phyloP scores from a whole-genome alignment of 495 filamentous ascomycete species.

The Articulospora tetracladia region DNA sequence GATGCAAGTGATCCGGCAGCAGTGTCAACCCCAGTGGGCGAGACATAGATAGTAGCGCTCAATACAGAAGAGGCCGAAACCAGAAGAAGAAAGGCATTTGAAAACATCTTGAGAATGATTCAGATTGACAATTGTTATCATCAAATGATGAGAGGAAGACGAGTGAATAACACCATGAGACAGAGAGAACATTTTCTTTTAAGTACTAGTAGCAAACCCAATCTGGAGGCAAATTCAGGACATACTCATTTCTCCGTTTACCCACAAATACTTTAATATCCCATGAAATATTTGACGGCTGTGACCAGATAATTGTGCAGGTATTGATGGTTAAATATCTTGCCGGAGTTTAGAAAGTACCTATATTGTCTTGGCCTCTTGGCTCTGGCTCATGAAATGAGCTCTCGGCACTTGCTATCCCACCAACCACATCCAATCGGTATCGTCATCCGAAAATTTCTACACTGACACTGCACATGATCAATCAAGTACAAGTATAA shows the following conservation, averaged over 20 bases:
- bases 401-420: not conserved
- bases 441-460: too few species aligned
- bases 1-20: slow-evolving; percentile 23
- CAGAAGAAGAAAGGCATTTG: not conserved
- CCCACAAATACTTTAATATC: not conserved
- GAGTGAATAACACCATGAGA: not conserved
- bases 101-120: not conserved
- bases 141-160: not conserved
- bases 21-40: slow-evolving; percentile 20
- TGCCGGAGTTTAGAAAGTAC: not conserved
- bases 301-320: not conserved
- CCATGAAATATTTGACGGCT: not conserved
- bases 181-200: not conserved
- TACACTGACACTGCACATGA: too few species aligned
- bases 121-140: not conserved
- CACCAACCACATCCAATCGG: not conserved
- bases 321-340: not conserved
- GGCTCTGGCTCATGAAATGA: not conserved
- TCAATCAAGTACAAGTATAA: too few species aligned
- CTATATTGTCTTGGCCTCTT: not conserved
- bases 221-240: not conserved
- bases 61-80: not conserved
- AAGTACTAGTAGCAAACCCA: not conserved
- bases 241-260: not conserved
- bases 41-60: slow-evolving; percentile 22